Base-by-base conservation (phyloP, 2,329 filamentous ascomycete genomes). In the Trichoderma sp. region DNA sequence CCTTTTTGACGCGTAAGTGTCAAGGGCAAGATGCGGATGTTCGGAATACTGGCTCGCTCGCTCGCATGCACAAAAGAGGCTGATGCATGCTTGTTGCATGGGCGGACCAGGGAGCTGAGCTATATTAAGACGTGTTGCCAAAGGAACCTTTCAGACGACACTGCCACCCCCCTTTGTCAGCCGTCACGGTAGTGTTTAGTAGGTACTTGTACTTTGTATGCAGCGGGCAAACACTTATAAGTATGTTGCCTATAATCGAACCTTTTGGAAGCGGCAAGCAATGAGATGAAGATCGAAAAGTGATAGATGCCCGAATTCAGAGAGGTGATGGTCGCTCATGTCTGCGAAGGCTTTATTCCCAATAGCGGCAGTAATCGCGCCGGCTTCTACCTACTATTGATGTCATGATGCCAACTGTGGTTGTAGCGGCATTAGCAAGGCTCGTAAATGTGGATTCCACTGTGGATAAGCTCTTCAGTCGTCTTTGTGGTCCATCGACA, bases 111-210 rank as follows among this genome's bases (percentile, higher is more conserved):
- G 24, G 39, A 59, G 56, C 37, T 37, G 26, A n/a, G n/a, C 37
- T 37, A 39, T 43, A 59, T 49, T 60, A 49, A 60, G 59, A 46
- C 58, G n/a, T n/a, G n/a, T n/a, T 60, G 46, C 26, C 16, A 3
- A 43, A 18, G 16, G 37, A 43, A n/a, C 16, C 18, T n/a, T 43
- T 43, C 2, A 49, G 14, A 52, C 43, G 21, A 65, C 61, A 65
- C 61, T 65, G 61, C 61, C 61, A 65, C 61, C 61, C 61, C 61
- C 61, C 49, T 65, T 65, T 56, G 32, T 55, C 60, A 52, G 43
- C 59, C 8, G 13, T 26, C 16, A 43, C 39, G 18, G 39, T 6
- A 14, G 37, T 39, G 16, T 30, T 14, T 34, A n/a, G n/a, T n/a
- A n/a, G 37, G 37, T 43, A 43, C 16, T 8, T 43, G 37, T 39